These are phyloP conservation scores for Rhizophora mangle DNA, from an alignment of 345 rosid species.

Conservation along the genomic window DNA sequence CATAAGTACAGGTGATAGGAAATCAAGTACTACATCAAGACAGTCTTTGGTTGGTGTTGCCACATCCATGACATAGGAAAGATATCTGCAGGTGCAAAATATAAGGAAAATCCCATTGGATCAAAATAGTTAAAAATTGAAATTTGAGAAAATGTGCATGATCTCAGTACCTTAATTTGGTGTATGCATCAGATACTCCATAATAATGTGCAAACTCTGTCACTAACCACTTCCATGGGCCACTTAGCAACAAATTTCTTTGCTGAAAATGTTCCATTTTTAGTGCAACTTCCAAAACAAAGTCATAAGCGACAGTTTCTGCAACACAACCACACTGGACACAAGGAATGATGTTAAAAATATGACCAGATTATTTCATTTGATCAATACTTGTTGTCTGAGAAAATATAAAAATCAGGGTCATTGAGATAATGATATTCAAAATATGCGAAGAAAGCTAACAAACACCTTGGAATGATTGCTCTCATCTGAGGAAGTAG, in stretches of 20 bases:
- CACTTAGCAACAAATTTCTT: conserved; percentile 21
- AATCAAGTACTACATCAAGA: conserved; percentile 25
- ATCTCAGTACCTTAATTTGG: conserved; percentile 24
- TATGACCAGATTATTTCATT: neutral
- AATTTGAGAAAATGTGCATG: neutral
- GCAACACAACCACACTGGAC: conserved; percentile 29
- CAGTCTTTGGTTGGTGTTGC: conserved; percentile 32
- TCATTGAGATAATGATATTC: neutral
- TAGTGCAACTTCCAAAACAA: conserved; percentile 31
- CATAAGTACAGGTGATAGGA: conserved; percentile 22
- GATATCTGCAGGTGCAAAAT: conserved; percentile 18
- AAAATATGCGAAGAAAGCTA: neutral
- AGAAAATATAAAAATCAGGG: neutral
- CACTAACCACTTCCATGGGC: conserved; percentile 34
- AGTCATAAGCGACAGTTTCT: conserved; percentile 32
- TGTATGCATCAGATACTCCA: conserved; percentile 29
- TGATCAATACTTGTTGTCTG: too few species aligned
- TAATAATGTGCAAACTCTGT: conserved; percentile 28
- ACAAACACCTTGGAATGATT: conserved; percentile 24
- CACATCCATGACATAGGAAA: conserved; percentile 32
- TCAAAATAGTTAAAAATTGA: neutral
- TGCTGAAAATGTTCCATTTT: conserved; percentile 26
- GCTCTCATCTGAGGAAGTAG: conserved; percentile 24
- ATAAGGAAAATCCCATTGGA: neutral
- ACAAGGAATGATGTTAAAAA: neutral